Evolutionary conservation across 257 asterid genomes (phyloP).

Genomic region (Fraxinus pennsylvanica): DNA sequence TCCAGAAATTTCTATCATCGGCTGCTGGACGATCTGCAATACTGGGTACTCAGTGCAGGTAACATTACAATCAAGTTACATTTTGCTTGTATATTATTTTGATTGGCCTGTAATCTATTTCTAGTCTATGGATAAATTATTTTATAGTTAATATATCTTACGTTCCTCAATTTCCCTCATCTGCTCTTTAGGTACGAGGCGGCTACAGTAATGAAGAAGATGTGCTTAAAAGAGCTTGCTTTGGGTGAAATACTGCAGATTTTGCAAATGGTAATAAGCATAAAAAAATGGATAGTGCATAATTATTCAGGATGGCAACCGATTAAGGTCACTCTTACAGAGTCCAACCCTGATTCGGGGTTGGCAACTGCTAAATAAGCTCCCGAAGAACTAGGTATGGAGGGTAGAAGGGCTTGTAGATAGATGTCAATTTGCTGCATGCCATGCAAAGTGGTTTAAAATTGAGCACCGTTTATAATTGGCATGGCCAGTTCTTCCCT

Average conservation of each 20-base stretch:
- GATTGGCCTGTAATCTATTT: background rate
- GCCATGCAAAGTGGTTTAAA: constrained; percentile 26
- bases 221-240: constrained; percentile 63
- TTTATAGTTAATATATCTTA: constrained; percentile 7
- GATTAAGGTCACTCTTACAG: constrained; percentile 67
- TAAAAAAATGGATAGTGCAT: constrained; percentile 70
- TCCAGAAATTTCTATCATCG: constrained; percentile 73
- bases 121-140: background rate
- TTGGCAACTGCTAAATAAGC: constrained; percentile 58
- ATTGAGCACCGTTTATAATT: constrained; percentile 27
- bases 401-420: constrained; percentile 42
- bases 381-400: constrained; percentile 26
- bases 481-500: constrained; percentile 43
- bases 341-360: constrained; percentile 68
- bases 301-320: constrained; percentile 90
- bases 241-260: constrained; percentile 86
- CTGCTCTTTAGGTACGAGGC: constrained; percentile 79
- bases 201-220: constrained; percentile 65
- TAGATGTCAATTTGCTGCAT: constrained; percentile 24
- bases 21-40: constrained; percentile 73
- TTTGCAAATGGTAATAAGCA: constrained; percentile 75
- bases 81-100: constrained; percentile 15
- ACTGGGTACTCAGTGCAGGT: constrained; percentile 79
- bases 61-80: background rate
- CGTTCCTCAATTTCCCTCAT: constrained; percentile 27